These are phyloP conservation scores for Penicillium pulvis DNA, from an alignment of 495 filamentous ascomycete species.

Conservation along the genomic window DNA sequence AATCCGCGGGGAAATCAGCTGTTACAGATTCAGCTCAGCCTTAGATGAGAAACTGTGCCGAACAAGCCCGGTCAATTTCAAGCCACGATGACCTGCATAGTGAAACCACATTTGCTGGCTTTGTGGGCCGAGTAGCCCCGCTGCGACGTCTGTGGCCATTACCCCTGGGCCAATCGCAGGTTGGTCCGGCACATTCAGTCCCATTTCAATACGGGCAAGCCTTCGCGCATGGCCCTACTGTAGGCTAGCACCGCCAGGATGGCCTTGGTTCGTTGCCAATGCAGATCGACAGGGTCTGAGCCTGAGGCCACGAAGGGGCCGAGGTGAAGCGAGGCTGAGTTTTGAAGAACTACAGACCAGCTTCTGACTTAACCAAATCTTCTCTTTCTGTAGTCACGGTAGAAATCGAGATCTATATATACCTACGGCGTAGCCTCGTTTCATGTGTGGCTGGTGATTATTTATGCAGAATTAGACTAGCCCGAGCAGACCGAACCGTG, in stretches of 20 bases:
- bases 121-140: not conserved
- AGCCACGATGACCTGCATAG: not conserved
- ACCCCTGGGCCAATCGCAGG: not conserved
- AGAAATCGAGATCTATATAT: not conserved
- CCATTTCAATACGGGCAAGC: not conserved
- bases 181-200: not conserved
- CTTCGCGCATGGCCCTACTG: not conserved
- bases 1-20: not conserved
- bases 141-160: not conserved
- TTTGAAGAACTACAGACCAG: not conserved
- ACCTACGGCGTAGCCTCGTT: not conserved
- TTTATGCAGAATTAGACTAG: not conserved
- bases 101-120: not conserved
- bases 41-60: not conserved
- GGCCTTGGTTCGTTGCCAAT: not conserved
- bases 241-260: not conserved
- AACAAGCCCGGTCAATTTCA: not conserved
- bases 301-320: too few species aligned
- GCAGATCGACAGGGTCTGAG: not conserved
- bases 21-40: not conserved
- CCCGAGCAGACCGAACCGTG: not conserved
- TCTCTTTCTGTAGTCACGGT: not conserved
- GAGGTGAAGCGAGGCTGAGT: not conserved
- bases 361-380: not conserved
- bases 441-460: not conserved